Conservation (phyloP, 176 grass and related monocot species). For the Ananas comosus region DNA sequence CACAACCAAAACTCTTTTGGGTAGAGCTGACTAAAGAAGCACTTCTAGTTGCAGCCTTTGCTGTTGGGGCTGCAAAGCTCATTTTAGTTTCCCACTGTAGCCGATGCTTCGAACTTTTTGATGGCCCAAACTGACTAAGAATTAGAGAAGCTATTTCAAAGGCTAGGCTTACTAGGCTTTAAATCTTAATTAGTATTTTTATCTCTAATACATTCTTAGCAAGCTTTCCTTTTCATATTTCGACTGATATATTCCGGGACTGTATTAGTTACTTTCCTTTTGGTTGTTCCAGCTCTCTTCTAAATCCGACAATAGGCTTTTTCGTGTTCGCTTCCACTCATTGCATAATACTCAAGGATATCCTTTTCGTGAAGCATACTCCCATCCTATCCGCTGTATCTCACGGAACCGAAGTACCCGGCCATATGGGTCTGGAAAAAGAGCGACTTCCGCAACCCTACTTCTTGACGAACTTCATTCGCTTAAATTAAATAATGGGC, state of each 20-base stretch:
- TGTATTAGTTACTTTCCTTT: neutral
- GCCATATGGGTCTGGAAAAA: conserved; percentile 34
- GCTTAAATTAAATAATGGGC: conserved; percentile 24
- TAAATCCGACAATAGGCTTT: conserved; percentile 95
- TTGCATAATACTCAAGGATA: conserved; percentile 38
- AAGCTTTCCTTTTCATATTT: neutral
- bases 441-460: conserved; percentile 15
- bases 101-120: no score
- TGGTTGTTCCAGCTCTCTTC: conserved; percentile 71
- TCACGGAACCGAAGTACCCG: conserved; percentile 54
- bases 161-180: neutral
- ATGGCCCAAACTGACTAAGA: no score
- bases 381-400: conserved; percentile 80
- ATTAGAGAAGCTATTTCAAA: no score
- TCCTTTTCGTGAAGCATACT: conserved; percentile 83
- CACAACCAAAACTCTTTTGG: no score
- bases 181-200: conserved; percentile 22
- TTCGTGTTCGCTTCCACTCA: conserved; percentile 65
- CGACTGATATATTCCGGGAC: neutral
- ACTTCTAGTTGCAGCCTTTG: conserved; percentile 4
- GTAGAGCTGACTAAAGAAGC: no score
- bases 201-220: conserved; percentile 17
- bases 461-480: conserved; percentile 34
- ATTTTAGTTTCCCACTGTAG: no score
- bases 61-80: neutral